Conservation (phyloP, 768 basidiomycete species). For the Collybia sordida region DNA sequence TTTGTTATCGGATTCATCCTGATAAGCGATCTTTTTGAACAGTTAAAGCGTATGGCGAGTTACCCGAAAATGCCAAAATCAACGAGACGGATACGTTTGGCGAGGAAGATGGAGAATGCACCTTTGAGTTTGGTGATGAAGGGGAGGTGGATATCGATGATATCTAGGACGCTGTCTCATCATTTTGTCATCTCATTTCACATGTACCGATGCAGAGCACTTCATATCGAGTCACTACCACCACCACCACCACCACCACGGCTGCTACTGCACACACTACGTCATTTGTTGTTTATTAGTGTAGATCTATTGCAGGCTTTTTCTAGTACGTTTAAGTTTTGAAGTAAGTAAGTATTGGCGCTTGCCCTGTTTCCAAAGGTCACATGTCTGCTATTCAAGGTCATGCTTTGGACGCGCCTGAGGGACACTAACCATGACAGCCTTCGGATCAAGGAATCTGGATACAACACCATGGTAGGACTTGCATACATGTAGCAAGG, state of each 20-base stretch:
- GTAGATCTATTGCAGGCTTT: constrained; percentile 10
- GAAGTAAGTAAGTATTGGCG: background rate
- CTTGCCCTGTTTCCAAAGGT: background rate
- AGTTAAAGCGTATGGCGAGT: constrained; percentile 98
- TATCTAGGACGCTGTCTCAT: constrained; percentile 48
- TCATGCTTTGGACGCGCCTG: too few relatives aligned
- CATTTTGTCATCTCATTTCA: background rate
- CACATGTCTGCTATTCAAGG: background rate
- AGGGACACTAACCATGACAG: too few relatives aligned
- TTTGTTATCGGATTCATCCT: background rate
- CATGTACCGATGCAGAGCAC: constrained; percentile 9
- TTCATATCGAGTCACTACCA: constrained; percentile 1
- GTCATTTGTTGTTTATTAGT: constrained; percentile 10
- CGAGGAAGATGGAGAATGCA: constrained; percentile 87
- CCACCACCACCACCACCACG: background rate
- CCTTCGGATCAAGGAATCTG: too few relatives aligned
- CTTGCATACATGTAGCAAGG: too few relatives aligned
- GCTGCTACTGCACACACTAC: background rate
- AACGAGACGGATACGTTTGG: constrained; percentile 95
- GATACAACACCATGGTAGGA: too few relatives aligned
- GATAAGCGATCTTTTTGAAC: constrained; percentile 6
- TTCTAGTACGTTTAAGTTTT: background rate
- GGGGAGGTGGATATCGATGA: constrained; percentile 90
- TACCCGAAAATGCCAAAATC: constrained; percentile 95
- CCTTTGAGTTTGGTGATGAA: constrained; percentile 88